A percentile compares a stretch with the other conserved stretches of the same genome.
Conservation (phyloP, 1,139 yeast genomes). For the Geotrichum phurueaensis region DNA sequence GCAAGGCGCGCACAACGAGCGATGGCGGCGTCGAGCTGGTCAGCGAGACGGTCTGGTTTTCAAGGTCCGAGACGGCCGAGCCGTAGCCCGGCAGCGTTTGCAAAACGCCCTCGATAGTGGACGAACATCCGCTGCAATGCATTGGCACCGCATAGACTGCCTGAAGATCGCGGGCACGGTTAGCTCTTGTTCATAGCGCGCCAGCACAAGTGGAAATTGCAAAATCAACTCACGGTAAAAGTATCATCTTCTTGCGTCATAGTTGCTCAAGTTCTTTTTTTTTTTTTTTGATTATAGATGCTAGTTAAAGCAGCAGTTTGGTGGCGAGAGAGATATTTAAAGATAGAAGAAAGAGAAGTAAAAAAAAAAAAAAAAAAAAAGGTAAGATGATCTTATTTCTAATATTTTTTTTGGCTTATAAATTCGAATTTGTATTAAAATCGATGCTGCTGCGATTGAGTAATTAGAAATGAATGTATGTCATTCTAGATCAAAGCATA, state of each 20-base stretch:
- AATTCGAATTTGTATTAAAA: background rate
- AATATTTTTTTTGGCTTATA: background rate
- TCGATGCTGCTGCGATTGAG: background rate
- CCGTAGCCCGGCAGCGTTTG: conserved; percentile 36
- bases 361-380: background rate
- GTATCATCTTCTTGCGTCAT: background rate
- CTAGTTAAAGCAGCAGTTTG: no score
- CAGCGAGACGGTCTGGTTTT: conserved; percentile 54
- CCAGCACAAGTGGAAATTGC: background rate
- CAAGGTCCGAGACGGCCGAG: conserved; percentile 48
- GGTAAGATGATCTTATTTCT: background rate
- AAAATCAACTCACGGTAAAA: background rate
- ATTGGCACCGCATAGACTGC: conserved; percentile 66
- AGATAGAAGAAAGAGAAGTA: background rate
- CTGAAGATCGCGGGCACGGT: conserved; percentile 4
- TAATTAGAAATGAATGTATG: no score
- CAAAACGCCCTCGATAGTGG: conserved; percentile 52
- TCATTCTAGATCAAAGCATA: no score
- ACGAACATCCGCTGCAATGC: conserved; percentile 66
- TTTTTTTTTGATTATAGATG: background rate
- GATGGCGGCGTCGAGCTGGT: conserved; percentile 68
- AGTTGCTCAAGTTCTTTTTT: background rate
- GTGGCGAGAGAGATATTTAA: background rate
- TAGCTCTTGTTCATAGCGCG: background rate
- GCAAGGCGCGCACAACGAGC: conserved; percentile 56